These are phyloP conservation scores for Ceratocystis destructans DNA, from an alignment of 2,329 filamentous ascomycete species.

Conservation along the genomic window DNA sequence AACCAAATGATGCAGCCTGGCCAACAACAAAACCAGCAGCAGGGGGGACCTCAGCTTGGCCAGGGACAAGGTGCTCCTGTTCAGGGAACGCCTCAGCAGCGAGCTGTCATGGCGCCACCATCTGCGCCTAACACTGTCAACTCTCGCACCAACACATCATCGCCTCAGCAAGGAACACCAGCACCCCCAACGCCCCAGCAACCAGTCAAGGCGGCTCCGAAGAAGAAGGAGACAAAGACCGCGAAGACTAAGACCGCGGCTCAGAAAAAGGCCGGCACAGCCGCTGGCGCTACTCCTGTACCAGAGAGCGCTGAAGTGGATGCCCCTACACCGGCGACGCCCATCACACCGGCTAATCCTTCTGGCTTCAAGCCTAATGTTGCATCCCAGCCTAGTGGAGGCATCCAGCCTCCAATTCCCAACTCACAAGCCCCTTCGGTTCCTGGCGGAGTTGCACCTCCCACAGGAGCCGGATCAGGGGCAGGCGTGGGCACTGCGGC, in stretches of 20 bases:
- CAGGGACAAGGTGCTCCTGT: slow-evolving; percentile 34
- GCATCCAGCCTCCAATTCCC: slow-evolving; percentile 20
- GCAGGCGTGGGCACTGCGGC: slow-evolving; percentile 23
- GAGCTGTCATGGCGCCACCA: slow-evolving; percentile 50
- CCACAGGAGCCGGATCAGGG: slow-evolving; percentile 33
- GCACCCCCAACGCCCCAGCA: slow-evolving; percentile 62
- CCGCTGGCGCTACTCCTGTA: slow-evolving; percentile 41
- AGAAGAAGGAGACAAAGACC: slow-evolving; percentile 59
- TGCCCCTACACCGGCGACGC: slow-evolving; percentile 47
- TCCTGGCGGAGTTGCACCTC: slow-evolving; percentile 26
- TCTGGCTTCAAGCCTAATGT: slow-evolving; percentile 32
- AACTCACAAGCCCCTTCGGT: slow-evolving; percentile 24
- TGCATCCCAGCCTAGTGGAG: slow-evolving; percentile 26
- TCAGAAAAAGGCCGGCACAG: slow-evolving; percentile 48
- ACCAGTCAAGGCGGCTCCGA: slow-evolving; percentile 56
- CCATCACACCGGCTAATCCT: slow-evolving; percentile 46
- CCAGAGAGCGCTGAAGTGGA: slow-evolving; percentile 46
- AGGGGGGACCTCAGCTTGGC: slow-evolving; percentile 24
- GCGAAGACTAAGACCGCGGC: slow-evolving; percentile 50
- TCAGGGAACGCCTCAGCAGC: slow-evolving; percentile 59
- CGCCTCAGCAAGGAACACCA: slow-evolving; percentile 50
- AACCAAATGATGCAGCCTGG: slow-evolving; percentile 29
- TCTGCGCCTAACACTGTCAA: slow-evolving; percentile 45
- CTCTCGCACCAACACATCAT: slow-evolving; percentile 41
- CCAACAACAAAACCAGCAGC: slow-evolving; percentile 25